A percentile compares a stretch with the other conserved stretches of the same genome.
These are phyloP conservation scores for Mortierella sp. DNA, from an alignment of 371 early-diverging fungal species.

Conservation along the genomic window DNA sequence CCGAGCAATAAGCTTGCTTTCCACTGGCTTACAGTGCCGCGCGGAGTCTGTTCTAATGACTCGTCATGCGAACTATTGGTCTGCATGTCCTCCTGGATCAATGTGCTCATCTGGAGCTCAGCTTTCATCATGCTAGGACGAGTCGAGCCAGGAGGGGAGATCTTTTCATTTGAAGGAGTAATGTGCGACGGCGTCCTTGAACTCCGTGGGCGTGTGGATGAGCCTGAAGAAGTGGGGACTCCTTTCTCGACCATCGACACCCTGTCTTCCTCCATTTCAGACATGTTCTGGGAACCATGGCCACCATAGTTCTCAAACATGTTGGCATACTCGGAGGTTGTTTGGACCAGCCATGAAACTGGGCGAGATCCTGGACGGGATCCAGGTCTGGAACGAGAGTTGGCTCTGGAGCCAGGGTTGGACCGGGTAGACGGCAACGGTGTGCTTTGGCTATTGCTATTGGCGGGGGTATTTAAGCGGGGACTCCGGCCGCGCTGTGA, in stretches of 20 bases:
- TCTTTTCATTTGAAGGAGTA: constrained; percentile 32
- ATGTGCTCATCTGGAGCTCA: constrained; percentile 2
- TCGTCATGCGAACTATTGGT: constrained; percentile 11
- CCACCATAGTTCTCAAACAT: constrained; percentile 54
- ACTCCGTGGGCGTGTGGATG: constrained; percentile 8
- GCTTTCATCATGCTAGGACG: constrained; percentile 17
- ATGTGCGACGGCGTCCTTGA: constrained; percentile 17
- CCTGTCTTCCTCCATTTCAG: constrained; percentile 27
- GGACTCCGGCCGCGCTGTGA: constrained; percentile 32
- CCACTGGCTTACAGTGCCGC: constrained; percentile 64
- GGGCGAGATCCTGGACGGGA: constrained; percentile 40
- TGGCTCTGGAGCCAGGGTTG: constrained; percentile 37
- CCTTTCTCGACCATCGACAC: constrained; percentile 23
- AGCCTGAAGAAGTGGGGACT: neutral
- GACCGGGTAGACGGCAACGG: constrained; percentile 11
- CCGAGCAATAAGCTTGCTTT: constrained; percentile 81
- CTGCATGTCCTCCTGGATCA: constrained; percentile 26
- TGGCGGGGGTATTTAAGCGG: constrained; percentile 1
- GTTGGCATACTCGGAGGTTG: constrained; percentile 50
- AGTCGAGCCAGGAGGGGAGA: constrained; percentile 12
- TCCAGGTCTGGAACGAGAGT: constrained; percentile 37
- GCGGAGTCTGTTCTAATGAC: constrained; percentile 4
- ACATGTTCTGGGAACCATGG: constrained; percentile 14
- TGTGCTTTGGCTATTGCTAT: neutral
- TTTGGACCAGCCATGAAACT: constrained; percentile 46